A percentile compares a stretch with the other conserved stretches of the same genome.
These are phyloP conservation scores for Colletotrichum simmondsii DNA, from an alignment of 2,329 filamentous ascomycete genomes.

Conservation along the genomic window DNA sequence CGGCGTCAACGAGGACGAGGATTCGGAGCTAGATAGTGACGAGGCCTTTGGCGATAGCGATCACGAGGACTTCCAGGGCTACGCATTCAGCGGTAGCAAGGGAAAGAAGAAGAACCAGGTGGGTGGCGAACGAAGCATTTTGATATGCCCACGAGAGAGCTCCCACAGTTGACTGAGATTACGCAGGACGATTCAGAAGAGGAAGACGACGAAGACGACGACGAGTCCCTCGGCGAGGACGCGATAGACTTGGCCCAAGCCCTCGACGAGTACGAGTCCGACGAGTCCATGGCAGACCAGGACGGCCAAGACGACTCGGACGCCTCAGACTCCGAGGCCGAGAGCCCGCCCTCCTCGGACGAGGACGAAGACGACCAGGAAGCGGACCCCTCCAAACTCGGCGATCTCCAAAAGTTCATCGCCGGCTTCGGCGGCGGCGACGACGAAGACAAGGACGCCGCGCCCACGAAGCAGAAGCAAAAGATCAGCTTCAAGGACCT, in stretches of 20 bases:
- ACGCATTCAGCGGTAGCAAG: constrained; percentile 64
- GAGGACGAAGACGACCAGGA: constrained; percentile 58
- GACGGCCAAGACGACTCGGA: constrained; percentile 50
- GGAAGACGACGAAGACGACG: constrained; percentile 64
- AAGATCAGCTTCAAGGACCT: constrained; percentile 83
- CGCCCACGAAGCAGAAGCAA: constrained; percentile 42
- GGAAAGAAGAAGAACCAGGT: constrained; percentile 44
- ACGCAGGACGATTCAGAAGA: constrained; percentile 70
- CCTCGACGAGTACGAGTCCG: constrained; percentile 62
- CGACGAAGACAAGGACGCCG: constrained; percentile 60
- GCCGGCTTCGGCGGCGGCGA: constrained; percentile 72
- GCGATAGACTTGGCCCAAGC: constrained; percentile 69
- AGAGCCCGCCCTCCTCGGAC: constrained; percentile 61
- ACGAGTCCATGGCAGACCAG: constrained; percentile 55
- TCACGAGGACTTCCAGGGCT: constrained; percentile 85
- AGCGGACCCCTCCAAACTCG: constrained; percentile 66
- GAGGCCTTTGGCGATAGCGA: constrained; percentile 92
- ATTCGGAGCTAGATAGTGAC: constrained; percentile 74
- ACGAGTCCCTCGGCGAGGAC: constrained; percentile 67
- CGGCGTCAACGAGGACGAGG: constrained; percentile 70
- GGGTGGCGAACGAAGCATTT: background rate
- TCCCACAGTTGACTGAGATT: constrained; percentile 54
- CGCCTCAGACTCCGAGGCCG: constrained; percentile 54
- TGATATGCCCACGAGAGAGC: background rate
- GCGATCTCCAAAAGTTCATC: constrained; percentile 75